phyloP scores from a whole-genome alignment of 1,139 yeast species.

The Yamadazyma friedrichii region DNA sequence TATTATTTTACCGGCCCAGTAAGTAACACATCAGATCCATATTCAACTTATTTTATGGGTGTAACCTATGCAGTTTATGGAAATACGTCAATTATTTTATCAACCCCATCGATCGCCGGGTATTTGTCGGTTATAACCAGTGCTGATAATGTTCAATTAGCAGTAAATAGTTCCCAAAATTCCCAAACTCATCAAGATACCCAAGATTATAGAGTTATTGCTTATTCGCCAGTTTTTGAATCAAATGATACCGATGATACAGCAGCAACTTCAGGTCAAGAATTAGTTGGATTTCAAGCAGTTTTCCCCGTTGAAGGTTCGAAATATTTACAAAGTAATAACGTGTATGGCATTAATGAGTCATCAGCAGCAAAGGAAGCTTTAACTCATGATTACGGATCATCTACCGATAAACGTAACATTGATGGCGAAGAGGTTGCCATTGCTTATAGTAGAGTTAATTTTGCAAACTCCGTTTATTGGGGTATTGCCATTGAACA shows the following conservation, averaged over 20 bases:
- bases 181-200: slow-evolving; percentile 6
- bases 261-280: slow-evolving; percentile 7
- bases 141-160: slow-evolving; percentile 51
- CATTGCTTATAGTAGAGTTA: slow-evolving; percentile 65
- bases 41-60: slow-evolving; percentile 47
- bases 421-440: slow-evolving; percentile 52
- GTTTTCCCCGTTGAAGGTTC: slow-evolving; percentile 31
- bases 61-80: slow-evolving; percentile 70
- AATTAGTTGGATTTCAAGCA: slow-evolving; percentile 33
- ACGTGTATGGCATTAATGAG: slow-evolving; percentile 26
- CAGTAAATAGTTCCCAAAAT: slow-evolving; percentile 46
- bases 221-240: slow-evolving; percentile 31
- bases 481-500: slow-evolving; percentile 86
- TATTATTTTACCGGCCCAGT: slow-evolving; percentile 60
- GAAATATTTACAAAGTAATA: slow-evolving; percentile 19
- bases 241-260: slow-evolving; percentile 12
- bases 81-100: slow-evolving; percentile 66
- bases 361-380: slow-evolving; percentile 43
- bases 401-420: slow-evolving; percentile 43
- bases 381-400: slow-evolving; percentile 42
- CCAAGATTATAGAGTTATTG: slow-evolving; percentile 34
- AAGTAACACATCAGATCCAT: slow-evolving; percentile 31
- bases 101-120: slow-evolving; percentile 63
- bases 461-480: slow-evolving; percentile 41
- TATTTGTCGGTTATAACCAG: slow-evolving; percentile 65